Base-by-base conservation (phyloP, 257 asterid species). In the Leonotis leonurus region DNA sequence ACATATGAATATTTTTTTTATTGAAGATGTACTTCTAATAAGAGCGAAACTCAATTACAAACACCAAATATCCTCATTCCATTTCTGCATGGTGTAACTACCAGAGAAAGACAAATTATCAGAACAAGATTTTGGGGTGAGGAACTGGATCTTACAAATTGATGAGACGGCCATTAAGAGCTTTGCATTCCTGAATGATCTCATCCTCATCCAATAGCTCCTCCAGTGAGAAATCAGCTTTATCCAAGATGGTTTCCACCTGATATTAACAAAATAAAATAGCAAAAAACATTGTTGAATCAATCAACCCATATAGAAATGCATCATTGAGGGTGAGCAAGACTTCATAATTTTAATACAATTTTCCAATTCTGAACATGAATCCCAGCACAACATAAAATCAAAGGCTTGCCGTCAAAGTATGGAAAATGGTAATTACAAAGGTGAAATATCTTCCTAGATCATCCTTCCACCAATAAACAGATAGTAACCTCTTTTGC, bases 181-280 rank as follows among this genome's bases (percentile, higher is more conserved):
- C 88, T 84, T 84, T 91, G 82, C 95, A 88, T 73, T 91, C 98
- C 79, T 88, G 98, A 74, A 88, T 86, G 78, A 86, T 84, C 57
- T 91, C 98, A 67, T 91, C 97, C 82, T 91, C 98, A n/a, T 86
- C 98, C 86, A 91, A 67, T 70, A 88, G 85, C 76, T 91, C 98
- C 71, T 84, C 93, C 72, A 89, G 53, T 8, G 95, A 85, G 51
- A 81, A 84, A 39, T 77, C 79, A 44, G 86, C 90, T 70, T 86
- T 92, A 64, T 92, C 98, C 67, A 92, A 73, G 67, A 92, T 71
- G 10, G 90, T 55, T 71, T 88, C 98, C 90, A 92, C 95, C 98
- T 92, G 83, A 77, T 55, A 77, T 62, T 33, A 9, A 57, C 26
- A 70, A 12, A 55, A 69, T 60, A 48, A 66, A 26, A 52, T 54